A percentile compares a stretch with the other conserved stretches of the same genome.
Evolutionary conservation across 208 protist genomes (phyloP).

Genomic region (Vickermania spadyakhi): DNA sequence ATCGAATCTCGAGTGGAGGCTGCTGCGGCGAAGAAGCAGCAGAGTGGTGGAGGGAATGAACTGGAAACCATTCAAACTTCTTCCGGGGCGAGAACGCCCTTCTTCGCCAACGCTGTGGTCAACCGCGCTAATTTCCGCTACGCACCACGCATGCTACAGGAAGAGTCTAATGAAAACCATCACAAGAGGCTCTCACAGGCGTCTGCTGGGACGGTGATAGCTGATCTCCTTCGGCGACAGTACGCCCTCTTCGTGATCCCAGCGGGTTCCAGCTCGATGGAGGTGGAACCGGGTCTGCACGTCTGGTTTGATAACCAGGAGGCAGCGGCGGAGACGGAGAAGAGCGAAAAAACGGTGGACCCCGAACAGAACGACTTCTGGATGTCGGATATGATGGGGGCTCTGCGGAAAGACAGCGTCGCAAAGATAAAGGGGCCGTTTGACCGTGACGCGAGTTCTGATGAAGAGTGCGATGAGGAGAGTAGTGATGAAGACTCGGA

Average conservation of each 20-base stretch:
- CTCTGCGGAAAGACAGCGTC: neutral
- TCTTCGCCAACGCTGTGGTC: neutral
- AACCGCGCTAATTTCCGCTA: slow-evolving; percentile 9
- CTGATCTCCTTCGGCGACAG: slow-evolving; percentile 7
- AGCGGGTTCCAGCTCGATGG: slow-evolving; percentile 20
- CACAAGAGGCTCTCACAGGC: neutral
- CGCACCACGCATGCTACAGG: neutral
- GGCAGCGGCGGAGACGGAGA: neutral
- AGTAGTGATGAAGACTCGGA: neutral
- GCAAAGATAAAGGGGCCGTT: neutral
- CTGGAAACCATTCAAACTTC: slow-evolving; percentile 3
- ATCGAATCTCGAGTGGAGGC: neutral
- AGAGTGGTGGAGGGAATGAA: neutral
- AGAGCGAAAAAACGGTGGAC: neutral
- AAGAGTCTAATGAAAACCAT: neutral
- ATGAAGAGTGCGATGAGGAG: neutral
- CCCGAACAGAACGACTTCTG: slow-evolving; percentile 2
- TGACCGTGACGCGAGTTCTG: neutral
- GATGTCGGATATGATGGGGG: neutral
- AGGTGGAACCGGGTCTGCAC: slow-evolving; percentile 76
- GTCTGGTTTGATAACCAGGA: slow-evolving; percentile 9
- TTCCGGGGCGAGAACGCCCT: neutral
- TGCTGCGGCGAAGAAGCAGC: neutral
- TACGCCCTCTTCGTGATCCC: slow-evolving; percentile 33
- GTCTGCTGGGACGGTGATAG: neutral